Conservation (phyloP, 192 early-diverging fungal genomes). For the Jimgerdemannia lactiflua region DNA sequence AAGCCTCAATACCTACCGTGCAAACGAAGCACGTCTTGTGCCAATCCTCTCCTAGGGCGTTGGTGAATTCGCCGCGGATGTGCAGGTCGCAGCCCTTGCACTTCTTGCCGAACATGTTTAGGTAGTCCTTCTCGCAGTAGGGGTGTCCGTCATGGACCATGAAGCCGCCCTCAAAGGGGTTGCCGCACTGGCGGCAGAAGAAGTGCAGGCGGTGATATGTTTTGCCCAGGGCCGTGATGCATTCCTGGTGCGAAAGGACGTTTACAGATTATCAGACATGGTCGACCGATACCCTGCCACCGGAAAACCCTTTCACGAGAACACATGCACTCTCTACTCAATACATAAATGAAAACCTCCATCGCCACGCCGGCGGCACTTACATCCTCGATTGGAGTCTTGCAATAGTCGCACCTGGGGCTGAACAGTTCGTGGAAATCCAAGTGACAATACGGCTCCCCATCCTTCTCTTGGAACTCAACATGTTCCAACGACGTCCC, state of each 20-base stretch:
- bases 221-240: constrained; percentile 48
- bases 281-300: too few relatives aligned
- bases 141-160: constrained; percentile 52
- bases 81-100: constrained; percentile 47
- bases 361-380: constrained; percentile 7
- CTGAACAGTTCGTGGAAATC: constrained; percentile 55
- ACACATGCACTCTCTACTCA: not conserved
- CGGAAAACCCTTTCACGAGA: not conserved
- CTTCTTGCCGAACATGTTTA: constrained; percentile 41
- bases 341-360: not conserved
- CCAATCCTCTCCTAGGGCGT: constrained; percentile 52
- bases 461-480: constrained; percentile 53
- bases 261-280: not conserved
- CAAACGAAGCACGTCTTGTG: constrained; percentile 58
- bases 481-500: constrained; percentile 40
- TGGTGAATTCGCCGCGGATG: constrained; percentile 47
- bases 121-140: constrained; percentile 58
- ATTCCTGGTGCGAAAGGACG: constrained; percentile 18
- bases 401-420: constrained; percentile 50
- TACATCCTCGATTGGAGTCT: constrained; percentile 56
- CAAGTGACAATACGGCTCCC: constrained; percentile 49
- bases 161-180: constrained; percentile 49
- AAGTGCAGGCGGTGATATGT: constrained; percentile 54
- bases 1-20: constrained; percentile 31
- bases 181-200: constrained; percentile 55